phyloP scores from a whole-genome alignment of 345 rosid genomes.

The Draba incana region DNA sequence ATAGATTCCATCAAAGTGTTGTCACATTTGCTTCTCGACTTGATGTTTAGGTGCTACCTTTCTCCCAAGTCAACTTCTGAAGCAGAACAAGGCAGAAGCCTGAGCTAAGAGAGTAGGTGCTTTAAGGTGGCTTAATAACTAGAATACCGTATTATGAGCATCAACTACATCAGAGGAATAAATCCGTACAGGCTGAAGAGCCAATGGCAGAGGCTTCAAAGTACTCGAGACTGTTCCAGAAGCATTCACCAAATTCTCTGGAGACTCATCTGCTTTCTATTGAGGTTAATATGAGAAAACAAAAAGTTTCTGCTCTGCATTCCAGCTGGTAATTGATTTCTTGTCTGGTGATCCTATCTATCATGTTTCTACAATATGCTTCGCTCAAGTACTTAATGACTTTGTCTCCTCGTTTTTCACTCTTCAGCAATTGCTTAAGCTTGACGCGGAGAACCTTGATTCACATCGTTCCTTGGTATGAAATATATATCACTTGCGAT shows the following conservation, averaged over 20 bases:
- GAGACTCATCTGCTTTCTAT: slow-evolving; percentile 96
- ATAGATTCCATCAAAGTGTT: slow-evolving; percentile 14
- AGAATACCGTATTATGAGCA: slow-evolving; percentile 6
- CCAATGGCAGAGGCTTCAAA: slow-evolving; percentile 90
- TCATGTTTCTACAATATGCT: slow-evolving; percentile 5
- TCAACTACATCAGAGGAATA: slow-evolving; percentile 18
- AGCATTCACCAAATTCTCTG: slow-evolving; percentile 73
- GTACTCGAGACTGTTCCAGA: slow-evolving; percentile 91
- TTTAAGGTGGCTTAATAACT: slow-evolving; percentile 28
- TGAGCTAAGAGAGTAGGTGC: slow-evolving; percentile 87
- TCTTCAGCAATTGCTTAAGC: slow-evolving; percentile 67
- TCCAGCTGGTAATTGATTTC: slow-evolving; percentile 62
- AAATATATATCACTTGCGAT: slow-evolving; percentile 16
- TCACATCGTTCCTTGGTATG: slow-evolving; percentile 90
- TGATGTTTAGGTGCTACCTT: slow-evolving; percentile 74
- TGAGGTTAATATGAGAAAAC: slow-evolving; percentile 95
- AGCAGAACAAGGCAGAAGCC: slow-evolving; percentile 94
- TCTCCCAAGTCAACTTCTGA: slow-evolving; percentile 80
- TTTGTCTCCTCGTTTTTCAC: not conserved
- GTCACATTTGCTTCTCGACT: slow-evolving; percentile 14
- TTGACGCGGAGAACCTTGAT: slow-evolving; percentile 89
- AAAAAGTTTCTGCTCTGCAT: slow-evolving; percentile 80
- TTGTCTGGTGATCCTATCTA: slow-evolving; percentile 12
- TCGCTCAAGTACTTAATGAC: slow-evolving; percentile 11
- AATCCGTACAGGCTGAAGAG: slow-evolving; percentile 69